Conservation (phyloP, 768 basidiomycete genomes). For the Lyophyllum shimeji region DNA sequence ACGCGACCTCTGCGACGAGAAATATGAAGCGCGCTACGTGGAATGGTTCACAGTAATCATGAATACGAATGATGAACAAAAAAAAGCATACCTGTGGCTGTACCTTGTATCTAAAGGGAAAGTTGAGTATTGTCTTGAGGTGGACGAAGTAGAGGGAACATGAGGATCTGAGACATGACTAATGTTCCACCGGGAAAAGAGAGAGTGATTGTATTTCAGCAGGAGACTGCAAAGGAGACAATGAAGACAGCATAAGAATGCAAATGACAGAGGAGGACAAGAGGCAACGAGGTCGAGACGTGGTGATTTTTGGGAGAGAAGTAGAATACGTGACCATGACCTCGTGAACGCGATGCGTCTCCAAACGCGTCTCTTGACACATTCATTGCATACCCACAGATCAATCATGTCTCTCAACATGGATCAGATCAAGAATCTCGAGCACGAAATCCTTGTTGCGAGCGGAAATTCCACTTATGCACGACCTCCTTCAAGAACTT, state of each 20-base stretch:
- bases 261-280: not conserved
- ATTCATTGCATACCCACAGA: not conserved
- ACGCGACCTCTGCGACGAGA: not conserved
- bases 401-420: conserved; percentile 8
- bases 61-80: not conserved
- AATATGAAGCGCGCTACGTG: not conserved
- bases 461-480: not conserved
- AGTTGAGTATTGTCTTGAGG: too few species aligned
- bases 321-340: too few species aligned
- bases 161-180: not conserved
- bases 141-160: not conserved
- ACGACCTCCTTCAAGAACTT: not conserved
- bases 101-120: too few species aligned
- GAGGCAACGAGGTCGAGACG: too few species aligned
- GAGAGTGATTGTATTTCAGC: not conserved
- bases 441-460: conserved; percentile 13
- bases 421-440: conserved; percentile 7
- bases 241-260: not conserved
- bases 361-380: not conserved
- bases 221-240: not conserved
- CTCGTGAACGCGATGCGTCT: not conserved
- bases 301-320: too few species aligned
- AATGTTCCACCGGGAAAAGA: not conserved
- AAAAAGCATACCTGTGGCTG: not conserved
- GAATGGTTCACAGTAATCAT: not conserved